These are phyloP conservation scores for Corymbia maculata DNA, from an alignment of 345 rosid genomes.

Conservation along the genomic window DNA sequence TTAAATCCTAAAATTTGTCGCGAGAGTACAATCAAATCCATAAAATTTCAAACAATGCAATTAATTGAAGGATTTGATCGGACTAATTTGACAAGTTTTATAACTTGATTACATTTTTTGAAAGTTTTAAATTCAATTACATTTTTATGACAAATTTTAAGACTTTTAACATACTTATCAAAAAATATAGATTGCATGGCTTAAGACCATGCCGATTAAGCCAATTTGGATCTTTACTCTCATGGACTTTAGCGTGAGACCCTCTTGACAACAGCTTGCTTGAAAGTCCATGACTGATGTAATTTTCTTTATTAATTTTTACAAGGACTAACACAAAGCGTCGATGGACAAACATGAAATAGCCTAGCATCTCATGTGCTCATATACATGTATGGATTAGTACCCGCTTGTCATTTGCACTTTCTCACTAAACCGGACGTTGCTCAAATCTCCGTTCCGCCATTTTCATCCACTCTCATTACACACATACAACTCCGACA, in stretches of 20 bases:
- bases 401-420: not conserved
- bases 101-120: no score
- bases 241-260: not conserved
- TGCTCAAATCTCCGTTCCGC: not conserved
- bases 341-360: no score
- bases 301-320: not conserved
- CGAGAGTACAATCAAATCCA: no score
- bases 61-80: no score
- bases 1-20: no score
- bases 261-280: not conserved
- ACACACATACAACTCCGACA: not conserved
- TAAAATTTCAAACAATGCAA: no score
- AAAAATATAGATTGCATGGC: not conserved
- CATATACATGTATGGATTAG: not conserved
- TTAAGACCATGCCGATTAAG: not conserved
- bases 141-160: no score
- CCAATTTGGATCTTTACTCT: not conserved
- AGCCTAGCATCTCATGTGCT: not conserved
- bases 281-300: fast-evolving
- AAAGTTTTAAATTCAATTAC: no score
- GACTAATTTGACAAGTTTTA: no score
- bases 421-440: not conserved
- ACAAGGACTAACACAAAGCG: not conserved
- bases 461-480: not conserved
- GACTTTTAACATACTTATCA: no score